Evolutionary conservation across 116 monocot genomes (phyloP), one percentile per base, ranked within the genome.

Genomic region (Posidonia oceanica): DNA sequence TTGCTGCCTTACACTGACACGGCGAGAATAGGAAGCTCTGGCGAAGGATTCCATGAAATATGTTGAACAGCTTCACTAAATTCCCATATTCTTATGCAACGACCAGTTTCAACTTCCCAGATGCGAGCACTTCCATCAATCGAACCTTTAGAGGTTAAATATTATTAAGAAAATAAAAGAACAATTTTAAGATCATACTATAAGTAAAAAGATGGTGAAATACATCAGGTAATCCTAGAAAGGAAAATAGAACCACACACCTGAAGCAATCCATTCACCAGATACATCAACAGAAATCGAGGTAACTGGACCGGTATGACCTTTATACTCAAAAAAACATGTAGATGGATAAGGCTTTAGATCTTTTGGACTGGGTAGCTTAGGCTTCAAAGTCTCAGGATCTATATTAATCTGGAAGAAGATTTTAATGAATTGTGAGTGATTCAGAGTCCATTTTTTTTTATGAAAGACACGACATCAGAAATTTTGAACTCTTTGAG

Each of bases 211-310:
- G 12, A 48, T 10, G 48, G 48, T 1, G 12, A 48, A 48, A 48
- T 48, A 48, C 48, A 48, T 8, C 48, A 48, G 29, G 48, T 48
- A 48, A 44, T 44, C 44, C 44, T 3, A 54, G 77, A 71, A 59
- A 55, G 18, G 36, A 29, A 61, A 59, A 52, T 5, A 38, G 22
- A 12, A 68, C 14, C 36, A 73, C 81, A 56, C 63, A 97, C 97
- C 97, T 72, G 97, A 97, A 70, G 93, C 97, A 62, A 97, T 69
- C 91, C 92, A 97, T 71, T 97, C 92, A 39, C 92, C 92, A 5
- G 87, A 76, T 67, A 64, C 52, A 71, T 87, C 82, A 72, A 89
- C 66, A n/a, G 97, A 92, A 75, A 97, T 80, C 29, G 89, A 83
- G 63, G 79, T 83, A 54, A 97, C 87, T 40, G 89, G 78, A 71